phyloP scores from a whole-genome alignment of 192 early-diverging fungal genomes.

The Haplosporangium gracile region DNA sequence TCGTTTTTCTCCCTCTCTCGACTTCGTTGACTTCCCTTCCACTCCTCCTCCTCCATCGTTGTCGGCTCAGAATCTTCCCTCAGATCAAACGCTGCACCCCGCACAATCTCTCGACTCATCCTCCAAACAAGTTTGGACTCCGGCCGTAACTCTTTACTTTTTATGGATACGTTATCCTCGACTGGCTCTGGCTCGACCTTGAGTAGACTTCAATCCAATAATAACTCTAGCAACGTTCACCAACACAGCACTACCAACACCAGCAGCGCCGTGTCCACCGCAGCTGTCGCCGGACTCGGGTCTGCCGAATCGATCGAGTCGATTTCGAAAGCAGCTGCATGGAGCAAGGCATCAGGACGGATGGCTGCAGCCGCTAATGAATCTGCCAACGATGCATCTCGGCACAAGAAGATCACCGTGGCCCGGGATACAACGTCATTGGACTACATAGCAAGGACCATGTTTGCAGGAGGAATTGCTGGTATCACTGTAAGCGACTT shows the following conservation, averaged over 20 bases:
- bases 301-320: background rate
- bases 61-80: background rate
- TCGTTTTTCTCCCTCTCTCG: background rate
- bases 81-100: background rate
- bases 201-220: constrained; percentile 31
- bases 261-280: background rate
- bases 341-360: constrained; percentile 5
- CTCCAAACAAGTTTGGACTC: background rate
- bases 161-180: constrained; percentile 42
- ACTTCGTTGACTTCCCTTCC: background rate
- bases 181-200: constrained; percentile 29
- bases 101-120: background rate
- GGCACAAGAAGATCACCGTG: background rate
- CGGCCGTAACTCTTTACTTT: background rate
- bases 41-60: background rate
- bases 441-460: constrained; percentile 63
- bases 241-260: background rate
- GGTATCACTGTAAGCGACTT: constrained; percentile 60
- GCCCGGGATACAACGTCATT: constrained; percentile 46
- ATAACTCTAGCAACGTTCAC: constrained; percentile 1
- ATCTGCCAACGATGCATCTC: constrained; percentile 12
- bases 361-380: background rate
- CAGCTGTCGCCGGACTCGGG: background rate
- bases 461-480: constrained; percentile 66
- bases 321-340: background rate